Evolutionary conservation across 2,329 filamentous ascomycete species (phyloP), one percentile per base, ranked within the genome.

Genomic region (Cercospora zeae-maydis): DNA sequence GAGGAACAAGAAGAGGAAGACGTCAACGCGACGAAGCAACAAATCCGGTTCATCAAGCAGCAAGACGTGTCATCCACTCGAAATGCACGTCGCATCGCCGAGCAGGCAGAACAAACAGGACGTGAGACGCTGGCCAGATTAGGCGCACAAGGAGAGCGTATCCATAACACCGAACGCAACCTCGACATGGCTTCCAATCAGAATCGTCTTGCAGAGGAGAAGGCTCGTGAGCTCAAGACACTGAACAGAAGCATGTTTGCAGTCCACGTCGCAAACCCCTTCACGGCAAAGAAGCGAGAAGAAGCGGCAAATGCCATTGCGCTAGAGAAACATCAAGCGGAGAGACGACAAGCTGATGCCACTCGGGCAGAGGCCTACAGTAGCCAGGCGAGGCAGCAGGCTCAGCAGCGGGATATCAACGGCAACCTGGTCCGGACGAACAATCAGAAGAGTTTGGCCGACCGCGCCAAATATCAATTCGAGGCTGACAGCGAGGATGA

Each of bases 231-330:
- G 73, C 80, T 97, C 37, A 93, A 93, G 79, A 91, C 86, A 0
- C 81, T 96, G 55, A 96, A 97, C 77, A 83, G 89, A 66, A 92
- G 88, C 79, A 96, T 97, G 92, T 96, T 96, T 73, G 90, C 91
- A 45, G 72, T 75, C 49, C 73, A 77, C 65, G 72, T 75, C 27
- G 70, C 70, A 36, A 78, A 78, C 66, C 79, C 79, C 4, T 81
- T 96, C 74, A 95, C 90, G 0, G 86, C 86, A 13, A 86, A 84
- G 66, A 84, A 83, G 68, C 84, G 88, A 49, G 70, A 70, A 49
- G 66, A 72, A 59, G 86, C 85, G 62, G 83, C 86, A 42, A 90
- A 95, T 67, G 81, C 88, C 56, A 82, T 85, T 59, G 84, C 90
- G 49, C 80, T 96, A 72, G 86, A 88, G 51, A 88, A 88, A 51